Conservation (phyloP, 108 stramenopile species). For the Stephanodiscus triporus region DNA sequence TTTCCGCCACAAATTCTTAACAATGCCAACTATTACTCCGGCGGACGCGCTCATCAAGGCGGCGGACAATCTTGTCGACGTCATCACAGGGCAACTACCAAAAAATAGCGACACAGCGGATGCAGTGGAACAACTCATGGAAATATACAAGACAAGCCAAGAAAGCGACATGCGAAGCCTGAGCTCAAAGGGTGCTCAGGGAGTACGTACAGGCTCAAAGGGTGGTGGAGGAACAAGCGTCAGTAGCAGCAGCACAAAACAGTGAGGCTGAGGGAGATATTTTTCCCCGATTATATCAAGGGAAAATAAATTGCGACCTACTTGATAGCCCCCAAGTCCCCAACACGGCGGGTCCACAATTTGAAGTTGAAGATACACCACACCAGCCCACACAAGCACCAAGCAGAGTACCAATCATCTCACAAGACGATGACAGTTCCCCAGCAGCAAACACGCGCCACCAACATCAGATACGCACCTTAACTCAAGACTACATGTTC, state of each 20-base stretch:
- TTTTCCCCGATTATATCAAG: too few species aligned
- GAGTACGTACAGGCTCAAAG: background rate
- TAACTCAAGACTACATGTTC: background rate
- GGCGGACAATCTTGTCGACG: background rate
- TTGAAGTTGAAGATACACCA: too few species aligned
- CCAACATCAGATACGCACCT: background rate
- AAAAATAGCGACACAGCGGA: background rate
- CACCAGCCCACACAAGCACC: too few species aligned
- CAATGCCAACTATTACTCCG: slow-evolving; percentile 3
- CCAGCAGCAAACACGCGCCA: background rate
- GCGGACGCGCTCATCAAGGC: slow-evolving; percentile 20
- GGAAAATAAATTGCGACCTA: too few species aligned
- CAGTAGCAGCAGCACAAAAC: too few species aligned
- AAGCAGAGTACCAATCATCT: background rate
- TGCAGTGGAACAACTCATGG: slow-evolving; percentile 3
- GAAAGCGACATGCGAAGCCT: background rate
- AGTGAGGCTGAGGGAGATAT: too few species aligned
- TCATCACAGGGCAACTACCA: background rate
- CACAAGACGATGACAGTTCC: background rate
- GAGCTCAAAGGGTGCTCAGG: background rate
- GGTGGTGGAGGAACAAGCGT: too few species aligned
- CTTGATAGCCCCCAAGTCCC: too few species aligned
- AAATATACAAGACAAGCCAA: slow-evolving; percentile 1
- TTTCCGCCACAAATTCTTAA: background rate
- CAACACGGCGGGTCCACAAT: too few species aligned